Conservation (phyloP, 768 basidiomycete species). For the Tulasnella sp. region DNA sequence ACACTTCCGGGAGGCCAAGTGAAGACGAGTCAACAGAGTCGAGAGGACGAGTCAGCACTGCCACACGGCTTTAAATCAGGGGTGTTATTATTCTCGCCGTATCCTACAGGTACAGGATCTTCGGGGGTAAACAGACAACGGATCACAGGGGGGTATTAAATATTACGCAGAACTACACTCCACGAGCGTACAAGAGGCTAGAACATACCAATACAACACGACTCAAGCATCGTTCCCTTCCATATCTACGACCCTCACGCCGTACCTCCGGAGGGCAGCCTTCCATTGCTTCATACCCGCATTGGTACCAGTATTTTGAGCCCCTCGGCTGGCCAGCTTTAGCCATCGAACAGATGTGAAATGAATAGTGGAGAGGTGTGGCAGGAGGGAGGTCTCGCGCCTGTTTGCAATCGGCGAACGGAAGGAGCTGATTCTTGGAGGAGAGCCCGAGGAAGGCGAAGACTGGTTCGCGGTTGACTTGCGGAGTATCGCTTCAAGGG, state of each 20-base stretch:
- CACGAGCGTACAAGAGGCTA: neutral
- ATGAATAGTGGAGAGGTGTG: neutral
- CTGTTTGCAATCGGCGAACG: constrained; percentile 22
- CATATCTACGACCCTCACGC: constrained; percentile 22
- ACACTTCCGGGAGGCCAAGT: neutral
- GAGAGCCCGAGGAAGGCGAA: neutral
- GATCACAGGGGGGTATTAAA: neutral
- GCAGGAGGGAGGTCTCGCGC: constrained; percentile 4
- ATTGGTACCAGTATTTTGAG: constrained; percentile 23
- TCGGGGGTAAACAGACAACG: neutral
- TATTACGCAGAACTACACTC: neutral
- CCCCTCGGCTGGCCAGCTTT: constrained; percentile 12
- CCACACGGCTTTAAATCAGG: neutral
- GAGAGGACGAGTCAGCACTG: neutral
- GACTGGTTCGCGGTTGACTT: neutral
- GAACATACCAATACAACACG: constrained; percentile 1
- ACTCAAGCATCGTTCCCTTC: constrained; percentile 21
- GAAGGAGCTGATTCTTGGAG: neutral
- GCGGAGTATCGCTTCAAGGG: constrained; percentile 1
- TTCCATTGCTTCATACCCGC: constrained; percentile 24
- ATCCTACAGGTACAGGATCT: neutral
- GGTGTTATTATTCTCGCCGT: neutral
- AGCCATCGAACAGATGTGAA: constrained; percentile 19
- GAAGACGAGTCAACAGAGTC: neutral
- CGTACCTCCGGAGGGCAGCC: constrained; percentile 13